Conservation (phyloP, 2,329 filamentous ascomycete genomes). For the Cladophialophora carrionii region DNA sequence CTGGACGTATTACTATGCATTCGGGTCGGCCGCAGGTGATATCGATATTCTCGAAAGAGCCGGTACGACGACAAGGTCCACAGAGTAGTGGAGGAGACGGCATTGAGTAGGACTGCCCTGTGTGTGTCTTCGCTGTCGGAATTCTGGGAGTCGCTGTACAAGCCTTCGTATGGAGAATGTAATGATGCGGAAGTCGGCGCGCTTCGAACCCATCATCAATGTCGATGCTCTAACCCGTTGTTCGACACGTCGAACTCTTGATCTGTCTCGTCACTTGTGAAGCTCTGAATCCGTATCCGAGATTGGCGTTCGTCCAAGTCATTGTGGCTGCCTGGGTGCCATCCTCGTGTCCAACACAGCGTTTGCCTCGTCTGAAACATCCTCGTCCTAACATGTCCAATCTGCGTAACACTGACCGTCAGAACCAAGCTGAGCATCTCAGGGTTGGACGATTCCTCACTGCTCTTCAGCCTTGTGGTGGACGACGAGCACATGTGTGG, state of each 20-base stretch:
- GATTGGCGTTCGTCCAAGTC: neutral
- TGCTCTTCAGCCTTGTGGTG: neutral
- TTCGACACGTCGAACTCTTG: neutral
- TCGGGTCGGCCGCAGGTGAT: slow-evolving; percentile 39
- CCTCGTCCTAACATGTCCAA: neutral
- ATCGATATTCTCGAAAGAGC: slow-evolving; percentile 38
- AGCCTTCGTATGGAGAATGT: slow-evolving; percentile 9
- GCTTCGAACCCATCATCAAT: neutral
- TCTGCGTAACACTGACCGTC: neutral
- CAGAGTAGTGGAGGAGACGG: slow-evolving; percentile 26
- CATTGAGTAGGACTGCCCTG: slow-evolving; percentile 20
- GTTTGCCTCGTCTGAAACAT: neutral
- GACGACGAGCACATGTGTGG: neutral
- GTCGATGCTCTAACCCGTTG: neutral
- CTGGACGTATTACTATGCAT: slow-evolving; percentile 42
- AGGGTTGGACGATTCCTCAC: neutral
- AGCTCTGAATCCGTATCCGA: neutral
- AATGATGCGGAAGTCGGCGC: neutral
- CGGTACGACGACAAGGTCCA: slow-evolving; percentile 27
- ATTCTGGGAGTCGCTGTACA: slow-evolving; percentile 15
- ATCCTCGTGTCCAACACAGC: neutral
- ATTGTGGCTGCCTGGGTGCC: neutral
- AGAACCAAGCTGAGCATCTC: neutral
- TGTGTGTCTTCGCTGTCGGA: slow-evolving; percentile 14
- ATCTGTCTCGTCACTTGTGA: neutral